Conservation (phyloP, 345 rosid genomes). For the Brassica carinata region DNA sequence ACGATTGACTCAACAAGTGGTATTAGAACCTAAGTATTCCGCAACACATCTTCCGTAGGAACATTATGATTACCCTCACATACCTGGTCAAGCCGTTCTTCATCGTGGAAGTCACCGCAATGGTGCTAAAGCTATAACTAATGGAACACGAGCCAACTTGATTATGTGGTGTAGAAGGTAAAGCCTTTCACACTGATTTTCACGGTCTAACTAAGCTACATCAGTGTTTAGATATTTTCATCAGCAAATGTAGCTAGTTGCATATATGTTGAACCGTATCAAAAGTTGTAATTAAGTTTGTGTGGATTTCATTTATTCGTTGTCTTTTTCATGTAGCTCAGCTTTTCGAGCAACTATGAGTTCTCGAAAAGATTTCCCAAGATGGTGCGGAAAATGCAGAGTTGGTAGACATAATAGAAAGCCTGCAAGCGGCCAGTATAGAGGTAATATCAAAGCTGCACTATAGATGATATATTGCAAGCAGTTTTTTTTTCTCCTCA, state of each 20-base stretch:
- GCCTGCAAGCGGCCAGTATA: conserved; percentile 39
- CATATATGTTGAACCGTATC: conserved; percentile 3
- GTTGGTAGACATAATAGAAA: conserved; percentile 51
- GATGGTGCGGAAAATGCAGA: conserved; percentile 85
- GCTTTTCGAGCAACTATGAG: conserved; percentile 77
- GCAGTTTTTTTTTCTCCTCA: no score
- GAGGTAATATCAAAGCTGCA: conserved; percentile 24
- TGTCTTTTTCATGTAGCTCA: conserved; percentile 46
- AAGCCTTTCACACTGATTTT: background rate
- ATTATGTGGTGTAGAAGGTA: conserved; percentile 97
- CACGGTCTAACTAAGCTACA: background rate
- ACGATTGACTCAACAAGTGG: no score
- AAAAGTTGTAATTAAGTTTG: background rate
- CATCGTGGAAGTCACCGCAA: conserved; percentile 95
- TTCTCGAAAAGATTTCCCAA: conserved; percentile 76
- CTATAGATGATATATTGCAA: conserved; percentile 3
- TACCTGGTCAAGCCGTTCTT: conserved; percentile 80
- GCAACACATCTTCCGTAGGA: conserved; percentile 46
- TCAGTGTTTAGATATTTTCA: conserved; percentile 1
- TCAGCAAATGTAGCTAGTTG: background rate
- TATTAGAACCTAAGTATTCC: no score
- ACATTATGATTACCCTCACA: conserved; percentile 70
- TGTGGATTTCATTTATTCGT: conserved; percentile 1
- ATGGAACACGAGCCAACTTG: conserved; percentile 80
- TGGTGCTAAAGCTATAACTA: conserved; percentile 89